Percentiles rank a stretch among this genome's conserved stretches.
phyloP scores from a whole-genome alignment of 2,329 filamentous ascomycete genomes.

The Xylariaceae sp. region DNA sequence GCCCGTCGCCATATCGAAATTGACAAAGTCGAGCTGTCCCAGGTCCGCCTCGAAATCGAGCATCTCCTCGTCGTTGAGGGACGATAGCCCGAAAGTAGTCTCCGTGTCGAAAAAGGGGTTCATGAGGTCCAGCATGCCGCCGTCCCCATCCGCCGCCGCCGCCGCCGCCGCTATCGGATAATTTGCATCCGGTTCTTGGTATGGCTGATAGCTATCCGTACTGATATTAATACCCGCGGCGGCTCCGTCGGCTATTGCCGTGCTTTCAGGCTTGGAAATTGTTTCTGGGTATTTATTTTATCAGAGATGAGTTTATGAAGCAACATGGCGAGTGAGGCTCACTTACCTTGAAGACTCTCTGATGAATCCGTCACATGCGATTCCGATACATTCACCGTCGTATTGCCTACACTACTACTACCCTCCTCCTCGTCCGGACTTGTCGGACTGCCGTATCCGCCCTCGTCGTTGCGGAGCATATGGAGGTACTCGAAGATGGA shows the following conservation, averaged over 20 bases:
- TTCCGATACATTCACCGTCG: not conserved
- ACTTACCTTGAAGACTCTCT: not conserved
- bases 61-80: not conserved
- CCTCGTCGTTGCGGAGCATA: conserved; percentile 5
- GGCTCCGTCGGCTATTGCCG: no score
- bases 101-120: not conserved
- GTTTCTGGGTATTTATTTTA: no score
- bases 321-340: no score
- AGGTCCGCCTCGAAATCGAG: not conserved
- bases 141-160: not conserved
- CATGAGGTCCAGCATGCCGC: not conserved
- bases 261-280: no score
- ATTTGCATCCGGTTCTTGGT: no score
- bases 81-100: no score
- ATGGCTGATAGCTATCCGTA: no score
- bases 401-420: no score
- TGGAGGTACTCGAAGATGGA: conserved; percentile 4
- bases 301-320: no score
- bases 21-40: no score
- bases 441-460: conserved; percentile 4
- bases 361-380: not conserved
- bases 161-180: no score
- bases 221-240: no score
- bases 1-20: not conserved
- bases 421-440: not conserved